Base-by-base conservation (phyloP, 1,284 basidiomycete species). In the Ganoderma meredithae region DNA sequence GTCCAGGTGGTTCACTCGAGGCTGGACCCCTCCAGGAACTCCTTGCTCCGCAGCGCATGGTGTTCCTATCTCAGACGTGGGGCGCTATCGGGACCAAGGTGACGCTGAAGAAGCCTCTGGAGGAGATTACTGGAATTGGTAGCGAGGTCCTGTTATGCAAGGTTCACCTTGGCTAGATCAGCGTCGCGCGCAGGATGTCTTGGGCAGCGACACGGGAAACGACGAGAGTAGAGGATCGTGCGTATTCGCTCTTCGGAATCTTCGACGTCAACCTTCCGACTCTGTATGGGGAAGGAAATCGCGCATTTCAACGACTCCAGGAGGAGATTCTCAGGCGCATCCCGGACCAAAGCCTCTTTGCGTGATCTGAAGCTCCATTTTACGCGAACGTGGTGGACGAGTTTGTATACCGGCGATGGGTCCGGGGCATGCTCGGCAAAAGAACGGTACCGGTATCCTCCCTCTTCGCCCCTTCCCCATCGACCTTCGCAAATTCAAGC, bases 211-310 rank as follows among this genome's bases (percentile, higher is more conserved):
- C 27, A 31, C 55, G 55, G 55, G n/a, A 56, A 22, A 56, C 55
- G 55, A 31, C 36, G 55, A 56, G 55, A 10, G 55, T 31, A 6
- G 55, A 56, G 55, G 55, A 56, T 47, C 55, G 55, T 39, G 55
- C 55, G 1, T 56, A 56, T 10, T 56, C 55, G 27, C 36, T 56
- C 15, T 17, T 56, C 6, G 55, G 55, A 2, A 31, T 56, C 27
- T 56, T 56, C 55, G 55, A 47, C 44, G 31, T 59, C 40, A 39
- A 59, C 56, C 36, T 59, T 3, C 31, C 31, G 27, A 59, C 56
- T 4, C 33, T 59, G 5, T 59, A 59, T 39, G 49, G 49, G 1
- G 49, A 52, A 22, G 49, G 25, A 22, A 22, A 52, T 52, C 49
- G 49, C 49, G 49, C 56, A 1, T 59, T 59, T 27, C 19, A 39